Base-by-base conservation (phyloP, 495 filamentous ascomycete species). In the Aspergillus saccharolyticus region DNA sequence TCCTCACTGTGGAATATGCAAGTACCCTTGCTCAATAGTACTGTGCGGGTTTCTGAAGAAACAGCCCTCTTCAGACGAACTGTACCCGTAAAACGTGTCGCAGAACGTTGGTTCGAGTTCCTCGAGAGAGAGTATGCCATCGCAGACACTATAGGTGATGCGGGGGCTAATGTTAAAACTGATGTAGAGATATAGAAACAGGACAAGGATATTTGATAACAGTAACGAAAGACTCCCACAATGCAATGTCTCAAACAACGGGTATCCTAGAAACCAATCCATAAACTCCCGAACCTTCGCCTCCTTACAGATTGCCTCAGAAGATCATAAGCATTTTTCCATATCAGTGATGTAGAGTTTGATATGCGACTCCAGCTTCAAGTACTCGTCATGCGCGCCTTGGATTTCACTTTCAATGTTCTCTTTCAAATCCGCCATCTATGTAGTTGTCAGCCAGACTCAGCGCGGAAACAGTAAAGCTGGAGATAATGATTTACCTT, bases 281-380 rank as follows among this genome's bases (percentile, higher is more conserved):
- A 56, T 66, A 57, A 76, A 77, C 72, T 74, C 71, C 72, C 64
- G 58, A 66, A 66, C 46, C 56, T 59, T 56, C 25, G 65, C 63
- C 64, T n/a, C 69, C 43, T 49, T 48, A 63, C 42, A 64, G 57
- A 68, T 54, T 52, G 33, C 53, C 42, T 33, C 57, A 28, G 20
- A 33, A 28, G 20, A 33, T 86, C 67, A 90, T 58, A 92, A 81
- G 57, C 84, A 85, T 74, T 97, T 92, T 70, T 97, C 95, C 91
- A 98, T 96, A 80, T 97, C 92, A 22, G 87, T 96, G 69, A 97
- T 94, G 77, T 98, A 98, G 57, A 96, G 79, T 71, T 90, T 92
- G 68, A 98, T 96, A 72, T 98, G 94, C 22, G 90, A 86, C 73
- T 97, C 93, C 81, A 97, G 84, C 81, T 96, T 96, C 64, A 95